Conservation (phyloP, 306 rosid genomes). For the Cucurbita pepo region DNA sequence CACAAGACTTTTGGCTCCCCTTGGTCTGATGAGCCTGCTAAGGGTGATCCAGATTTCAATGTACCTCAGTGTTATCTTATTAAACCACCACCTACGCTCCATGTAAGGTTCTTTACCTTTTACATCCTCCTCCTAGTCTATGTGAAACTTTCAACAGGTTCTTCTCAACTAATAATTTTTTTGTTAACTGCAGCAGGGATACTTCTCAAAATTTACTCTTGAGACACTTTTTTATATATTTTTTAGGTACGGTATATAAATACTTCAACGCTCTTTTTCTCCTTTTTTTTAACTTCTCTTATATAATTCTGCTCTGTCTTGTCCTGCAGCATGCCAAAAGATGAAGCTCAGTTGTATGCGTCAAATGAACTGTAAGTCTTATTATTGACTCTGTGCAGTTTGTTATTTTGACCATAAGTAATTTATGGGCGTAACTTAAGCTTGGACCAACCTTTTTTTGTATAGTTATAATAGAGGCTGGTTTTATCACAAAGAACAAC, state of each 20-base stretch:
- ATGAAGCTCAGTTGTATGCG: slow-evolving; percentile 83
- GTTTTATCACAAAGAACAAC: slow-evolving; percentile 83
- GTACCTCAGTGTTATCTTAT: slow-evolving; percentile 75
- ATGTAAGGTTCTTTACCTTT: slow-evolving; percentile 29
- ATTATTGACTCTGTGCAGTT: not conserved
- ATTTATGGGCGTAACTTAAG: not conserved
- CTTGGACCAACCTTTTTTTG: not conserved
- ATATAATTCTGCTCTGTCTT: not conserved
- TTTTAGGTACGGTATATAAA: slow-evolving; percentile 52
- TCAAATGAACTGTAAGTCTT: slow-evolving; percentile 76
- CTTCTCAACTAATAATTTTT: not conserved
- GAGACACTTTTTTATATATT: slow-evolving; percentile 84
- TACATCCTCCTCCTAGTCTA: not conserved
- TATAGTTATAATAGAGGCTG: slow-evolving; percentile 64
- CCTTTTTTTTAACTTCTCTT: not conserved
- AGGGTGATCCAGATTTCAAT: slow-evolving; percentile 81
- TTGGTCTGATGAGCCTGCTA: slow-evolving; percentile 90
- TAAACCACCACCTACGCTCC: slow-evolving; percentile 62
- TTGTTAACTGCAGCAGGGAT: slow-evolving; percentile 48
- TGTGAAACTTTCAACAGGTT: not conserved
- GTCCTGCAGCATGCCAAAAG: slow-evolving; percentile 82
- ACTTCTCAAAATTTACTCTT: slow-evolving; percentile 52
- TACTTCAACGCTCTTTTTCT: not conserved
- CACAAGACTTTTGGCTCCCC: slow-evolving; percentile 95
- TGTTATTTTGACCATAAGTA: not conserved